Evolutionary conservation across 2,329 filamentous ascomycete species (phyloP), one percentile per base, ranked within the genome.

Genomic region (Mycogone perniciosa): DNA sequence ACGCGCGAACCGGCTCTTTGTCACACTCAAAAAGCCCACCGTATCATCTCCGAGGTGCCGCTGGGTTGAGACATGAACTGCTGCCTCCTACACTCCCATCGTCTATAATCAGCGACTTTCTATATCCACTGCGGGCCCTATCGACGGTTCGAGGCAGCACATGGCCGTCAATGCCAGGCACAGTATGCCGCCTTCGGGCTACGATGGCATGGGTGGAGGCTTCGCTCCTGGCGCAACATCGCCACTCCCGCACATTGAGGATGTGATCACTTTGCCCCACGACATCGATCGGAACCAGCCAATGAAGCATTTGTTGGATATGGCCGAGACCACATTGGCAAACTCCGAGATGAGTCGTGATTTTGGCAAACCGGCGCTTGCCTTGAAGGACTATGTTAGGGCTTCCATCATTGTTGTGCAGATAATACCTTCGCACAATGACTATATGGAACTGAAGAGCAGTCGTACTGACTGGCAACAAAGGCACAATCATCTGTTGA

Each of bases 351-450:
- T 77, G 47, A 73, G 76, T 51, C 74, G 83, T 52, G 79, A 80
- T 54, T 85, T 87, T 68, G 73, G 80, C 29, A 76, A 82, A 34
- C 81, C 84, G 4, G 89, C 93, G 62, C 68, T 82, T 35, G 91
- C 91, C 3, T 85, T 95, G 50, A 81, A 86, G 57, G 88, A 95
- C 54, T 97, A 92, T 63, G 78, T 97, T 52, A 81, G 85, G 56
- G 88, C 91, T 8, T 90, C 80, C 53, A 84, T 90, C 51, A 86
- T 96, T 50, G 80, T 87, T 10, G 77, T 90, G 46, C 84, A 92
- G 50, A 73, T 84, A 39, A 84, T 97, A 29, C 87, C 88, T 2
- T 76, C 76, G 34, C 89, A 95, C 64, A 81, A 79, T 51, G 88
- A 92, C 55, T 95, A 83, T 65, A 79, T 81, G 30, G 75, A 78